A percentile compares a stretch with the other conserved stretches of the same genome.
phyloP scores from a whole-genome alignment of 108 stramenopile species.

The Skeletonema menzelii region DNA sequence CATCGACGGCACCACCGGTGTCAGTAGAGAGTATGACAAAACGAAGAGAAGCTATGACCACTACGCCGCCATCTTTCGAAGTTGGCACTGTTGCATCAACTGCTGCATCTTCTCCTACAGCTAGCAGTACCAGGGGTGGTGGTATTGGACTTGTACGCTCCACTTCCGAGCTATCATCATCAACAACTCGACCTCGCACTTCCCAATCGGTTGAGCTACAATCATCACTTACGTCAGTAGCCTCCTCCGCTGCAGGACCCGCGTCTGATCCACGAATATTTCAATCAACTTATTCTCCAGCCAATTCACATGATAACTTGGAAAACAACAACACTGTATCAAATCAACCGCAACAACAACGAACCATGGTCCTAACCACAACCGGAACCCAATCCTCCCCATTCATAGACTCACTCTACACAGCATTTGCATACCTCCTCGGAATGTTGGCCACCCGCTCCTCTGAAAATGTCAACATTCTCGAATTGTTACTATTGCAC shows the following conservation, averaged over 20 bases:
- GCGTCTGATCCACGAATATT: background rate
- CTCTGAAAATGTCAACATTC: slow-evolving; percentile 76
- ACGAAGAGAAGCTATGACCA: background rate
- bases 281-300: slow-evolving; percentile 2
- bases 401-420: slow-evolving; percentile 64
- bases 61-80: background rate
- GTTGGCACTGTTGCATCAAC: background rate
- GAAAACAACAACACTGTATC: slow-evolving; percentile 4
- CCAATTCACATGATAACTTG: background rate
- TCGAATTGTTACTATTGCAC: slow-evolving; percentile 69
- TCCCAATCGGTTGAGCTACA: background rate
- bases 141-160: background rate
- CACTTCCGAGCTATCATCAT: background rate
- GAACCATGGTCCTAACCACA: slow-evolving; percentile 53
- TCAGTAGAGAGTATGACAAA: background rate
- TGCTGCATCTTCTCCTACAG: background rate
- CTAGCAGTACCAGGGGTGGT: background rate
- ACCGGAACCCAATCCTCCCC: slow-evolving; percentile 48
- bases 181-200: background rate
- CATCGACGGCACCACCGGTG: background rate
- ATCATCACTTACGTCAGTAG: background rate
- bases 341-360: slow-evolving; percentile 24
- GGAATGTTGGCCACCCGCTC: slow-evolving; percentile 72
- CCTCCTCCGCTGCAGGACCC: background rate
- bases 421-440: slow-evolving; percentile 65